Percentiles rank a stretch among this genome's conserved stretches.
Conservation (phyloP, 2,329 filamentous ascomycete species). For the Tolypocladium tundrense region DNA sequence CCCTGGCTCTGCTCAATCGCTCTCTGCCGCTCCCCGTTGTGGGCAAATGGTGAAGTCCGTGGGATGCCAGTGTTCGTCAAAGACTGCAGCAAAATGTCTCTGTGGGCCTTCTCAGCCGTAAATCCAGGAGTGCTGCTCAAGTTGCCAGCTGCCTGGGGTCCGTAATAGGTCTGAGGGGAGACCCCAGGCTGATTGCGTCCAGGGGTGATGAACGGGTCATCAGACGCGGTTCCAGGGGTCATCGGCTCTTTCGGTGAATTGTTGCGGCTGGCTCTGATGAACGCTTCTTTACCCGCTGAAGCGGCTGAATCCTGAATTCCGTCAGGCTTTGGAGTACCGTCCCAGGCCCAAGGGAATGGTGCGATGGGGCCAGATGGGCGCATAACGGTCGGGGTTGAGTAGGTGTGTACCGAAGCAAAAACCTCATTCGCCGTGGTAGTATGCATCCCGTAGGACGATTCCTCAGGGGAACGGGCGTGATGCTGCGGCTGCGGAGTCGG, state of each 20-base stretch:
- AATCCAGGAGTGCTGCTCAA: conserved; percentile 1
- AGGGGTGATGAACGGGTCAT: conserved; percentile 22
- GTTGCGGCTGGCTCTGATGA: conserved; percentile 14
- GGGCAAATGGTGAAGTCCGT: conserved; percentile 19
- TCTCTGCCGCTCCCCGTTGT: conserved; percentile 16
- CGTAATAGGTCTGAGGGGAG: not conserved
- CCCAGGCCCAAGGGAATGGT: conserved; percentile 41
- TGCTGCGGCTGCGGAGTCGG: conserved; percentile 29
- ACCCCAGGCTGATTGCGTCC: conserved; percentile 6
- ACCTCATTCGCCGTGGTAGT: conserved; percentile 39
- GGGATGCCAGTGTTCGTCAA: conserved; percentile 16
- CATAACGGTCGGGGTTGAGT: conserved; percentile 18
- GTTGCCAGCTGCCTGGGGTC: conserved; percentile 1
- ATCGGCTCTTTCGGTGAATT: conserved; percentile 10
- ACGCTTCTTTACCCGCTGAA: conserved; percentile 14
- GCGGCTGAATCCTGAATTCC: conserved; percentile 8
- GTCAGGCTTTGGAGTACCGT: conserved; percentile 26
- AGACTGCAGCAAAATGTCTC: conserved; percentile 23
- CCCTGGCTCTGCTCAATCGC: conserved; percentile 9
- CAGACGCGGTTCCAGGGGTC: conserved; percentile 9
- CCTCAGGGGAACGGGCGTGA: conserved; percentile 20
- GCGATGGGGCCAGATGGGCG: conserved; percentile 21
- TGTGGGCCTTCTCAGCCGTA: conserved; percentile 19
- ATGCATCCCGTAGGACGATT: conserved; percentile 46
- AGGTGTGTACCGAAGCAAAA: conserved; percentile 29